Evolutionary conservation across 108 stramenopile species (phyloP).

Genomic region (Aurantiochytrium sp.): DNA sequence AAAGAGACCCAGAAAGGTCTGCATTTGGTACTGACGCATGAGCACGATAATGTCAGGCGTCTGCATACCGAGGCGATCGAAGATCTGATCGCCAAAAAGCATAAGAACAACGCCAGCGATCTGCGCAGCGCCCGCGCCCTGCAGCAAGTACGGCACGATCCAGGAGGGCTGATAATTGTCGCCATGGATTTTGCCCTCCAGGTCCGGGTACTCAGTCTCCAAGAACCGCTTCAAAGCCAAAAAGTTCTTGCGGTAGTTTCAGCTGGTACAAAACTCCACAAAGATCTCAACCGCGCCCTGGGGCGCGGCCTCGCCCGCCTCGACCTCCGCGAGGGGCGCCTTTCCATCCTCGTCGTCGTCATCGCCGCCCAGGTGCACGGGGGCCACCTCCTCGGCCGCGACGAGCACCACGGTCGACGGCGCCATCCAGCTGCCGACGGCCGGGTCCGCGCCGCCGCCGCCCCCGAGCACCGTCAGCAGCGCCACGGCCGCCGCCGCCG

Average conservation of each 20-base stretch:
- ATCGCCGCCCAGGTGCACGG: neutral
- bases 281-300: neutral
- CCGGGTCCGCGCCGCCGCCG: neutral
- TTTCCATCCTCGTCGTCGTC: neutral
- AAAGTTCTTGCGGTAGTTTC: conserved; percentile 2
- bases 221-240: conserved; percentile 11
- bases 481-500: neutral
- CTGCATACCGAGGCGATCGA: neutral
- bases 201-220: neutral
- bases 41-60: neutral
- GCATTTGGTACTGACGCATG: neutral
- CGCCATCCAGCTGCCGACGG: neutral
- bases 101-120: neutral
- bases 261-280: conserved; percentile 5
- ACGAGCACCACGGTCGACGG: neutral
- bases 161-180: neutral
- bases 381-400: neutral
- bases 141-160: neutral
- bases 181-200: neutral
- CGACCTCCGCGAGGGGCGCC: neutral
- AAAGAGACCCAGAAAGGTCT: neutral
- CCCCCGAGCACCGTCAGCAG: neutral
- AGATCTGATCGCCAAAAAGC: neutral
- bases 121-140: neutral
- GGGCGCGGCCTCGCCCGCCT: neutral